These are phyloP conservation scores for Auriscalpium vulgare DNA, from an alignment of 768 basidiomycete genomes.

Conservation along the genomic window DNA sequence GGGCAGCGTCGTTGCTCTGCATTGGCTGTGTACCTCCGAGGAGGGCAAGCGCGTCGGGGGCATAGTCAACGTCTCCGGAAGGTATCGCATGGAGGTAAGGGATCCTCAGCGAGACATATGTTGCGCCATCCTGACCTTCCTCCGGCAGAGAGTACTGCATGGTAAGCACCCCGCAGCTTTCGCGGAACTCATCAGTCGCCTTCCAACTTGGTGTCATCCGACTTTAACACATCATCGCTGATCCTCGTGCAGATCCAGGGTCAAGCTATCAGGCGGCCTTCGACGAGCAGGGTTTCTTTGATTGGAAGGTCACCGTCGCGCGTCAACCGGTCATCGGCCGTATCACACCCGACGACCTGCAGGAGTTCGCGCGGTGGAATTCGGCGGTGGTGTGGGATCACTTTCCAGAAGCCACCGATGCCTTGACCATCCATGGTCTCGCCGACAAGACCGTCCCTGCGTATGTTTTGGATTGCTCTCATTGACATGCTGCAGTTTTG, in stretches of 20 bases:
- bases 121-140: background rate
- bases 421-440: conserved; percentile 75
- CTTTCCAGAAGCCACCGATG: conserved; percentile 57
- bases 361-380: conserved; percentile 57
- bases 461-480: conserved; percentile 30
- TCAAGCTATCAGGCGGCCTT: conserved; percentile 41
- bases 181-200: too few species aligned
- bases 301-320: conserved; percentile 61
- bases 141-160: conserved; percentile 2
- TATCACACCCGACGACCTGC: conserved; percentile 52
- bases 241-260: too few species aligned
- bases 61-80: conserved; percentile 68
- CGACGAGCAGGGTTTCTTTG: conserved; percentile 48
- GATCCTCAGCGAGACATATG: too few species aligned
- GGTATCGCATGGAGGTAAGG: conserved; percentile 75
- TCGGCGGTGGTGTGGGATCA: conserved; percentile 57
- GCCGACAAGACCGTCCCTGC: conserved; percentile 59
- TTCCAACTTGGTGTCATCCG: too few species aligned
- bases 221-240: too few species aligned
- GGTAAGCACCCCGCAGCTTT: conserved; percentile 4
- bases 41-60: conserved; percentile 49
- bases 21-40: conserved; percentile 60
- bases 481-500: background rate
- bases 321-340: conserved; percentile 44
- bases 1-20: conserved; percentile 57